Evolutionary conservation across 352 stramenopile species (phyloP), one percentile per base, ranked within the genome.

Genomic region (Blastocystis sp.): DNA sequence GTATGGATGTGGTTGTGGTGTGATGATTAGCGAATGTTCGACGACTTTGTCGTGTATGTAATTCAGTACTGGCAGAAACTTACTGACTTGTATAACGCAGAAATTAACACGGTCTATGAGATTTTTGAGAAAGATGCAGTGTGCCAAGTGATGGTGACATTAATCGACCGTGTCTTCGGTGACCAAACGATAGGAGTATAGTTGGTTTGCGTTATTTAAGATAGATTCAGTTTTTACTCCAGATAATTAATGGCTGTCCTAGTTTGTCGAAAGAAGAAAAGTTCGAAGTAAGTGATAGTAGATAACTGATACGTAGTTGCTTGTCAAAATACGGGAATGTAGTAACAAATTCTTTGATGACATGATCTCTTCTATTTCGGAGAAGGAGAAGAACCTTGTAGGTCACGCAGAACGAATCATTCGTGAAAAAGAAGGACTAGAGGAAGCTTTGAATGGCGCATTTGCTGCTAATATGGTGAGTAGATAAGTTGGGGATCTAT

Each of bases 121-220:
- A 85, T 85, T 34, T 85, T 85, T 43, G 53, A 85, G 34, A 65
- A 68, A n/a, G 73, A 85, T 43, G 53, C 41, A 8, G 73, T 85
- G 37, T 85, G 73, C 34, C 73, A 85, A 30, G 73, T 85, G 18
- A 85, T 85, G 30, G 73, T 85, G 50, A 26, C 73, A 8, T 30
- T 85, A 16, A 7, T 85, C 1, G 73, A 85, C 56, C 73, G 73
- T 39, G 73, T 85, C 7, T 85, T 85, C 50, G 68, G 63, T 43
- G 73, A 85, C 26, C 73, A 85, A 45, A 85, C 73, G 20, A 26
- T 85, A 6, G 73, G 73, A n/a, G 73, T 85, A 43, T 13, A n/a
- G 6, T 37, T 34, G 30, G 8, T 3, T 20, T 16, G 43, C 13
- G 11, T n/a, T 11, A 3, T 6, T 78, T 45, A 39, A 0, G 13